A percentile compares a stretch with the other conserved stretches of the same genome.
Conservation (phyloP, 2,329 filamentous ascomycete genomes). For the Alternaria arborescens region DNA sequence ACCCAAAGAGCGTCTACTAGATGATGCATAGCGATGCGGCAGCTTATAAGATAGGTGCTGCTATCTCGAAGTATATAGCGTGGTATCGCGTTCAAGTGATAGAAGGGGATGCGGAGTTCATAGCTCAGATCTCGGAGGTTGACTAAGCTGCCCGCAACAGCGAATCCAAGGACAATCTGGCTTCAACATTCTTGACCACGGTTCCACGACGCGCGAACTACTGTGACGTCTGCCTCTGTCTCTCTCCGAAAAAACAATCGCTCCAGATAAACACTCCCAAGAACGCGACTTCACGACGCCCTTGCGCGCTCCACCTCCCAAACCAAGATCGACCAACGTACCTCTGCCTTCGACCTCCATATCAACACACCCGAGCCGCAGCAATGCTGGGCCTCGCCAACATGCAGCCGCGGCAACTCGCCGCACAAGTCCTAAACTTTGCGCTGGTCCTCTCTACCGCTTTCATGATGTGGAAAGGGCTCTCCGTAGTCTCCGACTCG, state of each 20-base stretch:
- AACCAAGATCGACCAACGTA: background rate
- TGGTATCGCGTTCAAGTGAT: background rate
- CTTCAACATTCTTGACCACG: conserved; percentile 36
- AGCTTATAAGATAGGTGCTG: background rate
- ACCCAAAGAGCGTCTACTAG: no score
- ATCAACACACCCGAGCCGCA: conserved; percentile 18
- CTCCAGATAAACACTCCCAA: background rate
- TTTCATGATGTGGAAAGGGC: conserved; percentile 91
- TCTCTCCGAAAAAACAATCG: background rate
- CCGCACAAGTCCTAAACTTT: conserved; percentile 87
- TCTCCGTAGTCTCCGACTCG: conserved; percentile 77
- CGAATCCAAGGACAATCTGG: conserved; percentile 43
- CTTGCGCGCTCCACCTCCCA: background rate
- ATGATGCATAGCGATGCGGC: background rate
- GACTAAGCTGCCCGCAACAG: conserved; percentile 33
- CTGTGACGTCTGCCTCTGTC: conserved; percentile 1
- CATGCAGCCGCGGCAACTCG: conserved; percentile 79
- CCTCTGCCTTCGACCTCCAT: conserved; percentile 1
- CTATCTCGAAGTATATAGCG: background rate
- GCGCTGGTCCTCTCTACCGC: conserved; percentile 88
- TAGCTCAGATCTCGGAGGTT: conserved; percentile 26
- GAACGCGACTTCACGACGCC: background rate
- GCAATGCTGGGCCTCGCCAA: conserved; percentile 60
- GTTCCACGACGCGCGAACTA: conserved; percentile 20
- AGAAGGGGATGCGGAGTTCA: conserved; percentile 13